phyloP scores from a whole-genome alignment of 2,329 filamentous ascomycete genomes.

The Akanthomyces muscarius region DNA sequence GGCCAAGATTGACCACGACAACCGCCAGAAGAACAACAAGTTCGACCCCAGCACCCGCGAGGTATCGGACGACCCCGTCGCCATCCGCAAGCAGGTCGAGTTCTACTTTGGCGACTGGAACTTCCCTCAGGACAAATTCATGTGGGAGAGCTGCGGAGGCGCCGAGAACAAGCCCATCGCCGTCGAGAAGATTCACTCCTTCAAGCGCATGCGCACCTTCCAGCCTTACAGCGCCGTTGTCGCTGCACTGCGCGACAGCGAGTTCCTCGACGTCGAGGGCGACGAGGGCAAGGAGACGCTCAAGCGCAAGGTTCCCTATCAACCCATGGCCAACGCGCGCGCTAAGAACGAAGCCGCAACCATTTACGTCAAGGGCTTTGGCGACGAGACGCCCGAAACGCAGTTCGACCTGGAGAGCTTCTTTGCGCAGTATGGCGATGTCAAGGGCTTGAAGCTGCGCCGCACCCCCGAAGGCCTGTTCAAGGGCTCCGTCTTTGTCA shows the following conservation, averaged over 20 bases:
- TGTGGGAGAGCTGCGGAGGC: constrained; percentile 75
- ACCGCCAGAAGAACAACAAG: constrained; percentile 57
- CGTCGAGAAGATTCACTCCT: constrained; percentile 73
- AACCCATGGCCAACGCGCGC: constrained; percentile 54
- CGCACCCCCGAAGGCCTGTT: constrained; percentile 69
- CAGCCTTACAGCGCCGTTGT: constrained; percentile 81
- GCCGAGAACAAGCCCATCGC: constrained; percentile 76
- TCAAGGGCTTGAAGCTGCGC: constrained; percentile 82
- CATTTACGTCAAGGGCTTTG: constrained; percentile 93
- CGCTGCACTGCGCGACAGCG: constrained; percentile 74
- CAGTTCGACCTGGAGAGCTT: constrained; percentile 95
- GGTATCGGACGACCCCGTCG: constrained; percentile 70
- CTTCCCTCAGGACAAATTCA: constrained; percentile 81
- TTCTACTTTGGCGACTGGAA: constrained; percentile 96
- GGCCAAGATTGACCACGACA: constrained; percentile 35
- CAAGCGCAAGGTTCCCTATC: constrained; percentile 71
- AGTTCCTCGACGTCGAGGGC: constrained; percentile 68
- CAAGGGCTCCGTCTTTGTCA: constrained; percentile 96
- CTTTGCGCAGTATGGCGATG: constrained; percentile 74
- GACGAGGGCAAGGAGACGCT: constrained; percentile 67
- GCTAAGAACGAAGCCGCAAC: constrained; percentile 67
- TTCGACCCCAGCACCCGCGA: constrained; percentile 64
- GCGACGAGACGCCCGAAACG: constrained; percentile 73
- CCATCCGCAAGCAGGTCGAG: constrained; percentile 87
- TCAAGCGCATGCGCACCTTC: constrained; percentile 96